Percentiles rank a stretch among this genome's conserved stretches.
Conservation (phyloP, 768 basidiomycete species). For the Lactarius hengduanensis region DNA sequence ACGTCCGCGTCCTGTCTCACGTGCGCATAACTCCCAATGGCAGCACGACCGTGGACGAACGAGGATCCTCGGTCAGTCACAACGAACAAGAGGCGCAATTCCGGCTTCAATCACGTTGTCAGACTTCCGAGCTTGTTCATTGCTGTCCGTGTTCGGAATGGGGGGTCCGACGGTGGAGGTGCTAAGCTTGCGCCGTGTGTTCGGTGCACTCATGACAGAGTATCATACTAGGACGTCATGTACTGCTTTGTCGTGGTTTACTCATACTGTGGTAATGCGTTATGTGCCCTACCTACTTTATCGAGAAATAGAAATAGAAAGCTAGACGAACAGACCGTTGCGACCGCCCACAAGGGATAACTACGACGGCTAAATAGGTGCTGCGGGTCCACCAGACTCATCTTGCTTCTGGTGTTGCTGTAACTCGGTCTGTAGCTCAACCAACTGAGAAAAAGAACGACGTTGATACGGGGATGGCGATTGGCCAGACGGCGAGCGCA, state of each 20-base stretch:
- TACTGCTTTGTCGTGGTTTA: neutral
- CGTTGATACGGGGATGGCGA: neutral
- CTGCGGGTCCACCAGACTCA: slow-evolving; percentile 34
- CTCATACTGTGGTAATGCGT: neutral
- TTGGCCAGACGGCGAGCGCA: neutral
- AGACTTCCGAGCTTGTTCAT: neutral
- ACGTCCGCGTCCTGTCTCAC: neutral
- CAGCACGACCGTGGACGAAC: neutral
- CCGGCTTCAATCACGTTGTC: neutral
- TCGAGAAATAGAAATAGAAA: neutral
- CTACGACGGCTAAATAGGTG: neutral
- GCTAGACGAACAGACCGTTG: neutral
- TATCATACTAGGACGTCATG: neutral
- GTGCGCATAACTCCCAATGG: neutral
- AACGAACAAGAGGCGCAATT: neutral
- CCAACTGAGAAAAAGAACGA: slow-evolving; percentile 46
- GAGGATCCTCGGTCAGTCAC: neutral
- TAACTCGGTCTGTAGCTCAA: slow-evolving; percentile 62
- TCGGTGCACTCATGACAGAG: neutral
- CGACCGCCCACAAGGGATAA: neutral
- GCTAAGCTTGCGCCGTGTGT: neutral
- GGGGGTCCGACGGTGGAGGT: neutral
- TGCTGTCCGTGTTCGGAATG: no score
- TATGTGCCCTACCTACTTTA: neutral
- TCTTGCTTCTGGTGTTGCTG: slow-evolving; percentile 38